Base-by-base conservation (phyloP, 495 filamentous ascomycete species). In the Parachaetomium inaequale region DNA sequence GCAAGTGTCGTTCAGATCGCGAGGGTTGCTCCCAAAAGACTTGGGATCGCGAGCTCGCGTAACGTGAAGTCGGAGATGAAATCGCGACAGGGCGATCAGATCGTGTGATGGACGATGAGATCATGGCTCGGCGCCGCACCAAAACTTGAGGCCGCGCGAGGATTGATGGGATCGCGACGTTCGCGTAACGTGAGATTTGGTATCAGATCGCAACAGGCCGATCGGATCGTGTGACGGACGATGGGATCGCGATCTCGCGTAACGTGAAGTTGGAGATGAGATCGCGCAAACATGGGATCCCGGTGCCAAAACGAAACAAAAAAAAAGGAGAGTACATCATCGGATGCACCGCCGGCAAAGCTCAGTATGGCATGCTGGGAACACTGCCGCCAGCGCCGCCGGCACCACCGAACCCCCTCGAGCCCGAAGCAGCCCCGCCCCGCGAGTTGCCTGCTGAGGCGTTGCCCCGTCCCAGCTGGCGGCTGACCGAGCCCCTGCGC, bases 361-460 rank as follows among this genome's bases (percentile, higher is more conserved):
- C 47, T 74, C 57, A 79, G 53, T 68, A 70, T 0, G 76, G 76
- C 77, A 80, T 80, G 59, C 72, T 70, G 23, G 65, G 66, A 38
- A 80, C 76, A 19, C 74, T 70, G 52, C 62, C 53, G 55, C 68
- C 52, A 57, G n/a, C n/a, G n/a, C 63, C 26, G n/a, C 65, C 23
- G 34, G 34, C 36, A 2, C 36, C 12, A 6, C 60, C 61, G 32
- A n/a, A n/a, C 61, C 12, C 36, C 29, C 26, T 50, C 1, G 51
- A 36, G 12, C 43, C 65, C 40, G 29, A 17, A 7, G 55, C 54
- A 19, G 45, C 43, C 7, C 55, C 59, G 15, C 62, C 32, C 17
- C 66, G 45, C 8, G 40, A 43, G 19, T 47, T 34, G 0, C n/a
- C 42, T 17, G 45, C 45, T 14, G 17, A 21, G 12, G 47, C 38